Evolutionary conservation across 2,329 filamentous ascomycete species (phyloP), one percentile per base, ranked within the genome.

Genomic region (Alternaria metachromatica): DNA sequence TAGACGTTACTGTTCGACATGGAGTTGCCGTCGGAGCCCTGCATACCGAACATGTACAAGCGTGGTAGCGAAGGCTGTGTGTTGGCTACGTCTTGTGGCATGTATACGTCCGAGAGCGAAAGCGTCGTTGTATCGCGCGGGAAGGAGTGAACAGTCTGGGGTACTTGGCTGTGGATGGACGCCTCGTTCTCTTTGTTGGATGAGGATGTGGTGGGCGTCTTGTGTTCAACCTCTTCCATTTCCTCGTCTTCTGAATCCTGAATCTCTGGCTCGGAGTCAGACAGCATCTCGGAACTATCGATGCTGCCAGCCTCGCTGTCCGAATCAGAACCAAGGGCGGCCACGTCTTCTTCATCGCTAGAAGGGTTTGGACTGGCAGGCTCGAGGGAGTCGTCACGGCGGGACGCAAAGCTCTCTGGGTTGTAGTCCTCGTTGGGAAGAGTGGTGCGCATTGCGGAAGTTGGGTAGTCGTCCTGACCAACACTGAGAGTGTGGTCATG

Each of bases 241-340:
- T 58, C 60, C 25, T 67, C 62, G n/a, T 61, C 62, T 7, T 66
- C 55, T 3, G 64, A 58, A 23, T 64, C 53, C 11, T 30, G 54
- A 5, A 60, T 44, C 20, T 64, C 63, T 6, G 50, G 54, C 33
- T 63, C 65, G n/a, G 49, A 64, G 15, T 58, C 55, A 23, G 60
- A 60, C 8, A 60, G 43, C 4, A 46, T 30, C 4, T 66, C 58
- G 6, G 65, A 67, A 26, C 57, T 63, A 49, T 37, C 65, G 23
- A 66, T 45, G 41, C 65, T 62, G 18, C 50, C 66, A 33, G 46
- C 58, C 15, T 63, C 63, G 49, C 61, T 67, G 37, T 68, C 64
- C 9, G 66, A 45, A 28, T 69, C 62, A 12, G 44, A 25, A 10
- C 49, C 62, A 11, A 55, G 12, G 10, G 20, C 46, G 11, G 51